Percentiles rank a stretch among this genome's conserved stretches.
phyloP scores from a whole-genome alignment of 164 flowering plant genomes.

The Stephania japonica region DNA sequence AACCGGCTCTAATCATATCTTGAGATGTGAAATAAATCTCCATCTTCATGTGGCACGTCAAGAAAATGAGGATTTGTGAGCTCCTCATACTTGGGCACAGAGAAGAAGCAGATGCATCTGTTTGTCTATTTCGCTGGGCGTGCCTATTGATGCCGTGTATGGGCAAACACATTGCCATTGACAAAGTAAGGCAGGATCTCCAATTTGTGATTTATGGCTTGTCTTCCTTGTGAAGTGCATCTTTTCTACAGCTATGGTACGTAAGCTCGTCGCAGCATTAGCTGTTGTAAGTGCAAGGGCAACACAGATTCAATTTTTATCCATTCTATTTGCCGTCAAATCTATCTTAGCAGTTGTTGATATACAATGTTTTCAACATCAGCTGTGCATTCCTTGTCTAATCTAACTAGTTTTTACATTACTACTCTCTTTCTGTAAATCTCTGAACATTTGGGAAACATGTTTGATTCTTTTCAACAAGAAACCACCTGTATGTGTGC shows the following conservation, averaged over 20 bases:
- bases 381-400: no score
- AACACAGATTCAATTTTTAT: neutral
- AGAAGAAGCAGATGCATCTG: neutral
- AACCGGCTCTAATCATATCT: neutral
- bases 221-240: neutral
- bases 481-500: no score
- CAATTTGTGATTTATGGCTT: neutral
- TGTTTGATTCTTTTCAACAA: neutral
- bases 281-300: neutral
- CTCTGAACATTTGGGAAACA: neutral
- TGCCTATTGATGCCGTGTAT: neutral
- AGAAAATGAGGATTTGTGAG: neutral
- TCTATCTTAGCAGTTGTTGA: neutral
- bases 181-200: neutral
- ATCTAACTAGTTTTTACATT: neutral
- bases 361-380: neutral
- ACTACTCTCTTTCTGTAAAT: neutral
- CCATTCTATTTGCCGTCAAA: neutral
- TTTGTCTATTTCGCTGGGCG: neutral
- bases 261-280: neutral
- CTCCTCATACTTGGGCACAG: neutral
- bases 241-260: neutral
- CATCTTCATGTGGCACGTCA: neutral
- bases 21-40: neutral
- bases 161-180: neutral